Base-by-base conservation (phyloP, 2,329 filamentous ascomycete genomes). In the Blastomyces silverae region DNA sequence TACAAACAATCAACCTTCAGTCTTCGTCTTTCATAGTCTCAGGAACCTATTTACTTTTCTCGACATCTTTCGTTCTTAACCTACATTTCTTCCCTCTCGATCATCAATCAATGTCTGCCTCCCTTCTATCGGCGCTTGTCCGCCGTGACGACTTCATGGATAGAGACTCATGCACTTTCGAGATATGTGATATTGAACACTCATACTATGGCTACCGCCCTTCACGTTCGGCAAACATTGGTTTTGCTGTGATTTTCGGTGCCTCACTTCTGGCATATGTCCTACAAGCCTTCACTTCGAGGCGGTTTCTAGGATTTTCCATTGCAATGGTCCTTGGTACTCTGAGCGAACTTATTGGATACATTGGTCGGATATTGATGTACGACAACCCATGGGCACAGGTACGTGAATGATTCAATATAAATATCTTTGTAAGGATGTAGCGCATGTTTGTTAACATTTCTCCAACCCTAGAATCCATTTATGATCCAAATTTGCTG, bases 331-430 rank as follows among this genome's bases (percentile, higher is more conserved):
- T 78, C 0, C 73, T 82, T 0, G 87, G 87, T 7, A 77, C 84
- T 22, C 60, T 81, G 52, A 78, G 80, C 42, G 86, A 89, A 73
- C 74, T 86, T 17, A 68, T 87, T 31, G 87, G 86, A 13, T 89
- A 89, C 67, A 75, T 73, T 0, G 86, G 83, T 2, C 80, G 87
- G 11, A 75, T 89, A 42, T 76, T 82, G 70, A 81, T 84, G 70
- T 81, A 81, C 70, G 61, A 80, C 48, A 82, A 88, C 69, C 77
- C 77, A 0, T 82, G 66, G 65, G 65, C 65, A n/a, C 46, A 66
- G 48, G 65, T 69, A 65, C 62, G 63, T 22, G 39, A 48, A 61
- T 42, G 2, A n/a, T 42, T 68, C 10, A 44, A 63, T 64, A 58
- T 20, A 52, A 25, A 60, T 39, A 11, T 46, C n/a, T 25, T 3